Base-by-base conservation (phyloP, 164 flowering plant genomes). In the Umbilicus rupestris region DNA sequence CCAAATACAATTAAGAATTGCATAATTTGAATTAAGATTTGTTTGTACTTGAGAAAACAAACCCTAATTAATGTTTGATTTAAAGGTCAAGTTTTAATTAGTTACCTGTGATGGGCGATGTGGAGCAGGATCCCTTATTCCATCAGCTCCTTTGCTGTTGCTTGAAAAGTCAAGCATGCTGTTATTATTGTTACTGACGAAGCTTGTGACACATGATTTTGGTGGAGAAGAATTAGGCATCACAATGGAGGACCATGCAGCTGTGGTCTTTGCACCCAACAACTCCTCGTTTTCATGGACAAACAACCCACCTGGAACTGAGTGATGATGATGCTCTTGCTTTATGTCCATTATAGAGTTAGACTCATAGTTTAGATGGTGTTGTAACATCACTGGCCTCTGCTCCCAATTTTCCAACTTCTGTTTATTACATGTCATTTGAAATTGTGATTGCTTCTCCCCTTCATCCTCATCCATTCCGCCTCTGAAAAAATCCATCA, bases 341-440 rank as follows among this genome's bases (percentile, higher is more conserved):
- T 87, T 88, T 30, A 86, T 81, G 71, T 82, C 83, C 50, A 62
- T 78, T 45, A 52, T 63, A 20, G 74, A 63, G 71, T 42, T 67
- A 74, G 42, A 50, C 29, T 55, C 60, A 28, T 55, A 55, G 60
- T 55, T 55, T 55, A n/a, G 19, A 55, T 81, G 55, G 12, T 80
- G 75, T 69, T 73, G 78, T 70, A 73, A 78, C 24, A 79, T 24
- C 49, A 77, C 68, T 73, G 84, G 87, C 6, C 83, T 84, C 37
- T 82, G 88, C 87, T 82, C 89, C 89, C 90, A 85, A 73, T 79
- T 83, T 67, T 84, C 82, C 69, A 77, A 15, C 78, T 78, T 83
- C 5, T 6, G 44, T 28, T 55, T 83, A 73, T 78, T 86, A 0
- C 67, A 69, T 46, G 57, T 28, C 7, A 28, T 50, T 50, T 82